Conservation (phyloP, 305 asterid species). For the Solanum chacoense region DNA sequence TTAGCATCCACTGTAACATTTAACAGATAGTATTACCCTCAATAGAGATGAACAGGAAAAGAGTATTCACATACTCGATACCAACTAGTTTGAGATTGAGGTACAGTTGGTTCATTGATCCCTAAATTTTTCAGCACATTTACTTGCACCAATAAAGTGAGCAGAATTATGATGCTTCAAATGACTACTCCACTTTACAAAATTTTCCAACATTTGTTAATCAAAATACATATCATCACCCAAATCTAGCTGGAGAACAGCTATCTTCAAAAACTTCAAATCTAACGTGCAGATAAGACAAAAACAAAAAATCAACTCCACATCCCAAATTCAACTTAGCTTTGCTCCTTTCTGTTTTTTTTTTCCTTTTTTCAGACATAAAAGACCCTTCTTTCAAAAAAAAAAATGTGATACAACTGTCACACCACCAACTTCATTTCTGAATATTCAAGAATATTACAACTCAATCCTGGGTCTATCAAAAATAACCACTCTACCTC, state of each 20-base stretch:
- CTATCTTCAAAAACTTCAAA: neutral
- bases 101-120: neutral
- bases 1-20: neutral
- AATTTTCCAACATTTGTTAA: neutral
- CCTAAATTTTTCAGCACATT: neutral
- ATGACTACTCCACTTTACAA: neutral
- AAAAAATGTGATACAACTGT: neutral
- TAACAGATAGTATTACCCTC: neutral
- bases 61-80: neutral
- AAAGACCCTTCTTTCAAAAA: neutral
- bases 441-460: neutral
- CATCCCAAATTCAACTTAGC: neutral
- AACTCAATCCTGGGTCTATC: neutral
- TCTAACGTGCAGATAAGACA: neutral
- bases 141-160: neutral
- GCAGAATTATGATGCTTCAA: neutral
- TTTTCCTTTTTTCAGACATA: neutral
- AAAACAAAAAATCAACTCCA: neutral
- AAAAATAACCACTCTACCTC: neutral
- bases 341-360: neutral
- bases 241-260: neutral
- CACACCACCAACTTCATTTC: neutral
- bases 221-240: neutral
- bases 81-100: neutral
- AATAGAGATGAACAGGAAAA: neutral